Evolutionary conservation across 768 basidiomycete genomes (phyloP).

Genomic region (Xerocomellus dryophilus): DNA sequence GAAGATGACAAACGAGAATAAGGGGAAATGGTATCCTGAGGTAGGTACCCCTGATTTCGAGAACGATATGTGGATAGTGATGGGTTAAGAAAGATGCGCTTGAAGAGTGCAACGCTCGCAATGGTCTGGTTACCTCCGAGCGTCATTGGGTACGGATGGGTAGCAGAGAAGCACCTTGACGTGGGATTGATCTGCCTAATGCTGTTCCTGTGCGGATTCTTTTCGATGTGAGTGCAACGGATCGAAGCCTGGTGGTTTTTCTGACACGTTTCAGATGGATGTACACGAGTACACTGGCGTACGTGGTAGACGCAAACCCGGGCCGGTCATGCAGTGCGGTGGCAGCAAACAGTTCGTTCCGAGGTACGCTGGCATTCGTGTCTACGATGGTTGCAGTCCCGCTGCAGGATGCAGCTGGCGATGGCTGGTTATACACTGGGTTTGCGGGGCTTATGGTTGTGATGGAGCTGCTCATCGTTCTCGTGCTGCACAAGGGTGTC

Average conservation of each 20-base stretch:
- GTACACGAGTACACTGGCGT: constrained; percentile 72
- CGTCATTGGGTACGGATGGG: constrained; percentile 74
- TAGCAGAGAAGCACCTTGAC: constrained; percentile 57
- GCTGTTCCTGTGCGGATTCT: constrained; percentile 72
- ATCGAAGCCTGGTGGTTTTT: neutral
- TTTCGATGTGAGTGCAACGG: constrained; percentile 55
- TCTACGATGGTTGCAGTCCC: constrained; percentile 73
- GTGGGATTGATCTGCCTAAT: constrained; percentile 67
- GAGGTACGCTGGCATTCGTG: constrained; percentile 66
- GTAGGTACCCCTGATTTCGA: constrained; percentile 33
- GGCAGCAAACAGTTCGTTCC: constrained; percentile 73
- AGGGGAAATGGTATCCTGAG: constrained; percentile 59
- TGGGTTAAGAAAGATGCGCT: constrained; percentile 55
- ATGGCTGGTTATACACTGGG: constrained; percentile 76
- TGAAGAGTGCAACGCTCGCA: constrained; percentile 58
- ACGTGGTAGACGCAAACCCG: constrained; percentile 82
- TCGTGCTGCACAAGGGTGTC: constrained; percentile 56
- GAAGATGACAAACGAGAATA: constrained; percentile 41
- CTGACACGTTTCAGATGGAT: constrained; percentile 42
- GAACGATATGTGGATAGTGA: neutral
- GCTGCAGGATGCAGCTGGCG: constrained; percentile 70
- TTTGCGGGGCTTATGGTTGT: constrained; percentile 49
- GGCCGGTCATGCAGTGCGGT: constrained; percentile 76
- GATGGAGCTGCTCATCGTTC: constrained; percentile 45
- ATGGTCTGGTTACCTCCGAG: constrained; percentile 55